Evolutionary conservation across 768 basidiomycete genomes (phyloP).

Genomic region (Suillus ampliporus): DNA sequence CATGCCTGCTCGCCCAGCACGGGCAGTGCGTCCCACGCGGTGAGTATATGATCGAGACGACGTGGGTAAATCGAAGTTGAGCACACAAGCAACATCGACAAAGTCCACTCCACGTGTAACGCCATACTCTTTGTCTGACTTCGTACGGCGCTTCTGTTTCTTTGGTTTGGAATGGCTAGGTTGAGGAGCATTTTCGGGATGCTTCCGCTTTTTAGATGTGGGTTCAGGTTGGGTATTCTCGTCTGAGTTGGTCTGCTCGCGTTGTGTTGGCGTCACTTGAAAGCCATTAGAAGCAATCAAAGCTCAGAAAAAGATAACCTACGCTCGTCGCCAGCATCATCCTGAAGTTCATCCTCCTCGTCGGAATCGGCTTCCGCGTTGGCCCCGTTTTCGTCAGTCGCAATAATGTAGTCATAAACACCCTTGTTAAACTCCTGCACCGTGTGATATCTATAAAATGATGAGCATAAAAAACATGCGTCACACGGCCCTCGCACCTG

Average conservation of each 20-base stretch:
- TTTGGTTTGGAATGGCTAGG: slow-evolving; percentile 40
- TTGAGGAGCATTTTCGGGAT: slow-evolving; percentile 46
- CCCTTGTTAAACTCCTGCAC: slow-evolving; percentile 99
- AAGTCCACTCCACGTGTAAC: slow-evolving; percentile 97
- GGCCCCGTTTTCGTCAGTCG: slow-evolving; percentile 86
- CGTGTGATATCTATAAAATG: slow-evolving; percentile 77
- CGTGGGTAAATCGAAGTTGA: slow-evolving; percentile 97
- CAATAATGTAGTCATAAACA: slow-evolving; percentile 98
- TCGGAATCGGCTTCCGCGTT: slow-evolving; percentile 57
- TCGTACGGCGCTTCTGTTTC: slow-evolving; percentile 57
- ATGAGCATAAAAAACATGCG: background rate
- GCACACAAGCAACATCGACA: slow-evolving; percentile 93
- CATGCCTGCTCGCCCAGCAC: slow-evolving; percentile 93
- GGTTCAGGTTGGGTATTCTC: slow-evolving; percentile 27
- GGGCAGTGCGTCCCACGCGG: slow-evolving; percentile 94
- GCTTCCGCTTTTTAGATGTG: slow-evolving; percentile 62
- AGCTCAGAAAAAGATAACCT: slow-evolving; percentile 17
- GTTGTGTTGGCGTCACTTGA: slow-evolving; percentile 62
- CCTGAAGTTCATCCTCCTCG: slow-evolving; percentile 30
- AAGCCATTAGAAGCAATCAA: slow-evolving; percentile 24
- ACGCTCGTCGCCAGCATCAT: slow-evolving; percentile 35
- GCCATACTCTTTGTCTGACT: slow-evolving; percentile 81
- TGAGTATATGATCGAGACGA: slow-evolving; percentile 91
- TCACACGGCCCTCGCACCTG: slow-evolving; percentile 48
- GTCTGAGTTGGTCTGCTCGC: slow-evolving; percentile 32